Evolutionary conservation across 768 basidiomycete species (phyloP).

Genomic region (Cytidiella melzeri): DNA sequence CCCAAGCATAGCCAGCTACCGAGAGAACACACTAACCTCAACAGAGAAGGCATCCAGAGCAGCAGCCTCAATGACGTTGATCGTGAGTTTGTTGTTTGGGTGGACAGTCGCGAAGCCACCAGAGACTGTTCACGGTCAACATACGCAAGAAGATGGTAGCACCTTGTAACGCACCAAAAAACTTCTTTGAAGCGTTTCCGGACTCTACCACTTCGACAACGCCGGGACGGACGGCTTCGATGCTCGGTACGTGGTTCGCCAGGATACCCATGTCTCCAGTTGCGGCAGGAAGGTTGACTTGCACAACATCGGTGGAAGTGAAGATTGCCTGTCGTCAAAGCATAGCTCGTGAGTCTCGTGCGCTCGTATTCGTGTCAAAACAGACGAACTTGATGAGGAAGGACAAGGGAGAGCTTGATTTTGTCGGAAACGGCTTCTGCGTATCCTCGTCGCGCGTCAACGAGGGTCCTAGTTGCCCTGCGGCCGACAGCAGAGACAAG

Average conservation of each 20-base stretch:
- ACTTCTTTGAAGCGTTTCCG: conserved; percentile 78
- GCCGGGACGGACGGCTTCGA: conserved; percentile 92
- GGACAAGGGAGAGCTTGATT: conserved; percentile 86
- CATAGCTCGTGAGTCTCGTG: background rate
- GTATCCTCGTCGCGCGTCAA: conserved; percentile 72
- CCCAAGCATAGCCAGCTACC: background rate
- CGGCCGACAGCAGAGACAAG: conserved; percentile 59
- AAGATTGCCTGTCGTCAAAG: conserved; percentile 65
- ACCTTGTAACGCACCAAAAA: conserved; percentile 63
- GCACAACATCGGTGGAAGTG: conserved; percentile 85
- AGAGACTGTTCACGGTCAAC: no score
- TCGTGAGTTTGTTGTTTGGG: conserved; percentile 92
- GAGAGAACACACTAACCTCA: conserved; percentile 51
- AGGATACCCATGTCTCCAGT: conserved; percentile 99
- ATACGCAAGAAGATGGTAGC: no score
- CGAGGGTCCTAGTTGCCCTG: conserved; percentile 46
- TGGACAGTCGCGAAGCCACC: conserved; percentile 98
- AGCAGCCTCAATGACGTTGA: conserved; percentile 96
- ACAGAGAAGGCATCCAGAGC: conserved; percentile 84
- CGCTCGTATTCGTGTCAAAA: background rate
- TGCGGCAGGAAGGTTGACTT: conserved; percentile 91
- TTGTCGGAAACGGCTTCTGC: conserved; percentile 81
- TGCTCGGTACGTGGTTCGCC: conserved; percentile 97
- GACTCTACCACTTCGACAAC: conserved; percentile 92
- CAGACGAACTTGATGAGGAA: conserved; percentile 85